Evolutionary conservation across 108 stramenopile genomes (phyloP).

Genomic region (Cyclotella atomus): DNA sequence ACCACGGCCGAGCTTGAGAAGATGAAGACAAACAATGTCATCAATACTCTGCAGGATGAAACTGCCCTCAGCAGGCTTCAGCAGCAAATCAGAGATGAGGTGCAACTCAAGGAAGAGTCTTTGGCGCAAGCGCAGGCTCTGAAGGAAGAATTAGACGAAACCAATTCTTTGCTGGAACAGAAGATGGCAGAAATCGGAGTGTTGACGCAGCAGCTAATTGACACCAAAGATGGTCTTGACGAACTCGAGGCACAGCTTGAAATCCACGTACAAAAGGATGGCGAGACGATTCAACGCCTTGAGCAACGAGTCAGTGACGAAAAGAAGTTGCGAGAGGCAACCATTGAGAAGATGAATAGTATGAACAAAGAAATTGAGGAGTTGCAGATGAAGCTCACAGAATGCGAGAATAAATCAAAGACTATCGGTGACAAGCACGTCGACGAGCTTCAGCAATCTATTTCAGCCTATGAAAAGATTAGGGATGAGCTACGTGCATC

Average conservation of each 20-base stretch:
- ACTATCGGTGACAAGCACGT: not conserved
- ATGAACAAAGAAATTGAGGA: conserved; percentile 5
- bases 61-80: not conserved
- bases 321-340: conserved; percentile 4
- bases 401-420: not conserved
- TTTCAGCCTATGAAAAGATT: not conserved
- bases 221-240: conserved; percentile 4
- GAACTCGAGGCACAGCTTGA: conserved; percentile 6
- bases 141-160: conserved; percentile 9
- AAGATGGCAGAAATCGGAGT: conserved; percentile 4
- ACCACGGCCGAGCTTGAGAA: not conserved
- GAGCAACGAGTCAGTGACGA: conserved; percentile 8
- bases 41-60: not conserved
- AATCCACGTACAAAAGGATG: conserved; percentile 1
- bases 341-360: conserved; percentile 15
- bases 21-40: not conserved
- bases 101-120: not conserved
- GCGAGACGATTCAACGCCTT: not conserved
- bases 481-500: conserved; percentile 12
- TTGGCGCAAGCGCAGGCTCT: not conserved
- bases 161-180: not conserved
- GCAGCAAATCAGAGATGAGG: conserved; percentile 8
- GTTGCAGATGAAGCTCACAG: not conserved
- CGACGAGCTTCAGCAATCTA: not conserved
- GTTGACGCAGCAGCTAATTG: conserved; percentile 5